These are phyloP conservation scores for Solanum sitiens DNA, from an alignment of 257 asterid genomes.

Conservation along the genomic window DNA sequence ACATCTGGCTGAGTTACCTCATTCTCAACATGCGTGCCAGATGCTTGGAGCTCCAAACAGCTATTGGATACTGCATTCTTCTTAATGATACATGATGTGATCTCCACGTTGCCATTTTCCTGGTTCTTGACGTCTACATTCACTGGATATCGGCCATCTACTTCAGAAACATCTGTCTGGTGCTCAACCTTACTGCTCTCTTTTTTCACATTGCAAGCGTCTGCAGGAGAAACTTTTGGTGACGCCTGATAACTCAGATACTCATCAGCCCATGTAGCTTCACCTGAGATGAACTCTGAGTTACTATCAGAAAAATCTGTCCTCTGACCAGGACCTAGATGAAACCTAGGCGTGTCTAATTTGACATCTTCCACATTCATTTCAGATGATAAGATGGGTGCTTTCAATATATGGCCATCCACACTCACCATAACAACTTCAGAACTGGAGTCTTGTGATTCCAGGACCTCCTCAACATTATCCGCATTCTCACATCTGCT, in stretches of 20 bases:
- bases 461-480: constrained; percentile 37
- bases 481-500: constrained; percentile 44
- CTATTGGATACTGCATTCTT: background rate
- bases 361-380: constrained; percentile 43
- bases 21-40: background rate
- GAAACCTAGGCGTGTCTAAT: constrained; percentile 53
- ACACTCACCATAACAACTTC: constrained; percentile 90
- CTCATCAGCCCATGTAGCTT: constrained; percentile 36
- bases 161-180: constrained; percentile 15
- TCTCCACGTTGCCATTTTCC: constrained; percentile 14
- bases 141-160: constrained; percentile 9
- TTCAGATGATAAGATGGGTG: constrained; percentile 69
- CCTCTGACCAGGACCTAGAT: constrained; percentile 64
- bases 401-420: constrained; percentile 81
- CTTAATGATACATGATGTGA: constrained; percentile 14
- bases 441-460: constrained; percentile 46
- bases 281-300: constrained; percentile 26
- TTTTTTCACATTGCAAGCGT: constrained; percentile 5
- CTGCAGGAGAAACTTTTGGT: constrained; percentile 11
- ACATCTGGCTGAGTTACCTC: background rate
- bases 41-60: background rate
- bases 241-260: constrained; percentile 21
- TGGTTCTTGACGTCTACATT: constrained; percentile 13
- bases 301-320: constrained; percentile 13
- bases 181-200: constrained; percentile 9